Evolutionary conservation across 257 asterid species (phyloP).

Genomic region (Petunia axillaris): DNA sequence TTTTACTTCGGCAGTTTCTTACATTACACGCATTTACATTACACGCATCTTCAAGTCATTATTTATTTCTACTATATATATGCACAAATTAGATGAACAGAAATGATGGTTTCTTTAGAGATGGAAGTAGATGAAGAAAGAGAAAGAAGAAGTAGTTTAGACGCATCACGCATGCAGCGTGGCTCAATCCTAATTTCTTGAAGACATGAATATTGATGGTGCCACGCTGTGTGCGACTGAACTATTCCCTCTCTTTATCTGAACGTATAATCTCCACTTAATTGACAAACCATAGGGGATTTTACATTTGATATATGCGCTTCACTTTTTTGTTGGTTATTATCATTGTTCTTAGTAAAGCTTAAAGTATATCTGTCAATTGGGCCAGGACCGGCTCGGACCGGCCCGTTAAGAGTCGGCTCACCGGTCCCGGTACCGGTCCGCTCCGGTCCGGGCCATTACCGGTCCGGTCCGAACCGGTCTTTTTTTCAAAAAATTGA

Average conservation of each 20-base stretch:
- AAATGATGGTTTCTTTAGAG: background rate
- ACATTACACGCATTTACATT: too few species aligned
- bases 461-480: too few species aligned
- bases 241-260: background rate
- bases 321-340: too few species aligned
- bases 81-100: background rate
- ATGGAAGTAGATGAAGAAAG: background rate
- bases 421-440: too few species aligned
- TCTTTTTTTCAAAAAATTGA: too few species aligned
- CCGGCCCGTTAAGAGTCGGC: too few species aligned
- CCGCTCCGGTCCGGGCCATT: too few species aligned
- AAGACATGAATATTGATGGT: slow-evolving; percentile 19
- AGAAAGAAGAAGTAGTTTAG: slow-evolving; percentile 2
- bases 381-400: too few species aligned
- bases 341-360: too few species aligned
- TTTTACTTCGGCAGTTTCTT: background rate
- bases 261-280: too few species aligned
- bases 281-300: background rate
- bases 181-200: slow-evolving; percentile 20
- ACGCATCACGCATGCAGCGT: slow-evolving; percentile 16
- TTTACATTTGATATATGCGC: background rate
- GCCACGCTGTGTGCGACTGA: slow-evolving; percentile 44
- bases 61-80: background rate
- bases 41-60: background rate
- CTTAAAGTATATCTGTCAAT: too few species aligned